Evolutionary conservation across 169 alveolate genomes (phyloP).

Genomic region (Eimeria praecox): DNA sequence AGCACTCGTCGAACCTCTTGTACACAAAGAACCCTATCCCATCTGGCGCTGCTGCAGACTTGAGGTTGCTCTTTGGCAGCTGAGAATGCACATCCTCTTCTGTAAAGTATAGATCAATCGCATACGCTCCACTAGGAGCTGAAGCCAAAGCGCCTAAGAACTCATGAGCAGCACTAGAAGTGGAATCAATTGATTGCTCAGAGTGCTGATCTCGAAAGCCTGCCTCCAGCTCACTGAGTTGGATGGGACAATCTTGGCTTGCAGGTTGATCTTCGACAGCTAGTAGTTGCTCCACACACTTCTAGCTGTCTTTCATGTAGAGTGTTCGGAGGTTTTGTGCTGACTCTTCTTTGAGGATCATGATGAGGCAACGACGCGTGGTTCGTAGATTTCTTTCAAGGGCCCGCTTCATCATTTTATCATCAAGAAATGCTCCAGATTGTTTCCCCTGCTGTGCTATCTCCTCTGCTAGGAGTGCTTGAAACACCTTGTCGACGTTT

Average conservation of each 20-base stretch:
- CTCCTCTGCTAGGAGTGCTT: not conserved
- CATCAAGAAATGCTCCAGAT: too few relatives aligned
- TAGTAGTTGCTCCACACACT: too few relatives aligned
- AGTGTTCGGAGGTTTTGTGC: too few relatives aligned
- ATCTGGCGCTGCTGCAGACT: not conserved
- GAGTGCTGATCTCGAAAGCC: not conserved
- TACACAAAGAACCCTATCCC: too few relatives aligned
- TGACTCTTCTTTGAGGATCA: too few relatives aligned
- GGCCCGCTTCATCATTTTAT: not conserved
- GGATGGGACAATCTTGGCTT: not conserved
- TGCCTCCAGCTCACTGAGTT: constrained; percentile 1
- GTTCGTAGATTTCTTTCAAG: not conserved
- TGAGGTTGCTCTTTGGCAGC: not conserved
- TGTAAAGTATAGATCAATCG: not conserved
- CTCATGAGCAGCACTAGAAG: not conserved
- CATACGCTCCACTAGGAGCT: not conserved
- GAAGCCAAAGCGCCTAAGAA: not conserved
- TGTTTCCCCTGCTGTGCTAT: too few relatives aligned
- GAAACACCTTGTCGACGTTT: not conserved
- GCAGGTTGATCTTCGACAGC: not conserved
- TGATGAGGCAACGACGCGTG: not conserved
- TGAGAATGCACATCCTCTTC: not conserved
- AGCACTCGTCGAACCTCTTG: not conserved
- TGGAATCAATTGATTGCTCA: not conserved
- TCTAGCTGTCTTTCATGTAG: too few relatives aligned